Evolutionary conservation across 306 rosid genomes (phyloP).

Genomic region (Corylus heterophylla): DNA sequence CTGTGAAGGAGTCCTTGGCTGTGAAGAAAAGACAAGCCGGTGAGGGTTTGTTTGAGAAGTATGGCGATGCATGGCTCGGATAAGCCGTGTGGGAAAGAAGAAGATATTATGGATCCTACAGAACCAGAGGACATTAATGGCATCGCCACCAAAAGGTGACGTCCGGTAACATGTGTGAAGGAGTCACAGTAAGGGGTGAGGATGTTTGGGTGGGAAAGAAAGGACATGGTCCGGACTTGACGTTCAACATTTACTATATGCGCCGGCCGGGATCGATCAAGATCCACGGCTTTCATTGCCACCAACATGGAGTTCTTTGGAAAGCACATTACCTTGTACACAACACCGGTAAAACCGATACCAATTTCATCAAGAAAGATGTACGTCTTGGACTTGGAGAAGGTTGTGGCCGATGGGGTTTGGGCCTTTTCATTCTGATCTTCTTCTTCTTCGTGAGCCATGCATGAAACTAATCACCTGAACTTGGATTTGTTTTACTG

Average conservation of each 20-base stretch:
- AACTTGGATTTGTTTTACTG: no score
- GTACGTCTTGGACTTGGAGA: no score
- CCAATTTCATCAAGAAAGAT: no score
- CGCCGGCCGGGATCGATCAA: no score
- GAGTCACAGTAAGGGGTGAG: conserved; percentile 53
- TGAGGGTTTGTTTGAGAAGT: conserved; percentile 48
- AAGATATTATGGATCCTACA: conserved; percentile 51
- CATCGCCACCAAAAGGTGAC: conserved; percentile 74
- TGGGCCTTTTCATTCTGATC: no score
- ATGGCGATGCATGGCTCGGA: conserved; percentile 53
- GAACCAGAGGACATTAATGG: conserved; percentile 72
- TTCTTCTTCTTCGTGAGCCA: no score
- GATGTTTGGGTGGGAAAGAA: conserved; percentile 59
- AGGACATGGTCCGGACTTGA: conserved; percentile 48
- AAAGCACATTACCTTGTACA: no score
- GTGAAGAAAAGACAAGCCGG: conserved; percentile 65
- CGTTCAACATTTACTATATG: conserved; percentile 20
- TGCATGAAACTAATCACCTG: no score
- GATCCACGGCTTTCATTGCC: no score
- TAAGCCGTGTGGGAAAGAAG: conserved; percentile 47
- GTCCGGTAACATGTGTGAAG: conserved; percentile 38
- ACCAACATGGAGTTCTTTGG: no score
- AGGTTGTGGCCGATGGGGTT: no score
- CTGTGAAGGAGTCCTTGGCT: conserved; percentile 64
- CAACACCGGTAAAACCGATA: no score